phyloP scores from a whole-genome alignment of 768 basidiomycete genomes.

The Omphalotus guepiniiformis region DNA sequence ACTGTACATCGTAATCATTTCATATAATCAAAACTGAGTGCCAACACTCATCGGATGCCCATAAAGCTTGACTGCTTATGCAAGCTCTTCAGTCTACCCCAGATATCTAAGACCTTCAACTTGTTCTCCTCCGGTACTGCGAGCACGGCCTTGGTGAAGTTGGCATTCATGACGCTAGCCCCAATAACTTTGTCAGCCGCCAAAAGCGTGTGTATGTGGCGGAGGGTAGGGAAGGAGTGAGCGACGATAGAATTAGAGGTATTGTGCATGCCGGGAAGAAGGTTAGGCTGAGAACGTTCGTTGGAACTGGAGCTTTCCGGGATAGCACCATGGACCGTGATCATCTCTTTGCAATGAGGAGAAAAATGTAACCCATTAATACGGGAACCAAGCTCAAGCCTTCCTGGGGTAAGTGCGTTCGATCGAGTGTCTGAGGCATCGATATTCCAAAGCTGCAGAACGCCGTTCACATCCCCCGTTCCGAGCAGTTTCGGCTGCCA shows the following conservation, averaged over 20 bases:
- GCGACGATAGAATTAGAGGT: conserved; percentile 39
- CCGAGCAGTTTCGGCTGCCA: conserved; percentile 81
- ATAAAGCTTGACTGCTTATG: conserved; percentile 22
- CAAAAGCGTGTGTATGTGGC: conserved; percentile 38
- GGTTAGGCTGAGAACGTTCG: too few species aligned
- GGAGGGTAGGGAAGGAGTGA: conserved; percentile 57
- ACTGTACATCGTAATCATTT: too few species aligned
- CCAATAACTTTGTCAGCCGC: conserved; percentile 50
- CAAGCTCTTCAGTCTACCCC: conserved; percentile 40
- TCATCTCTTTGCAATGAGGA: conserved; percentile 76
- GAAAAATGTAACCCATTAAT: conserved; percentile 74
- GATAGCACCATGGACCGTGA: conserved; percentile 67
- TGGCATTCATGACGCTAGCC: conserved; percentile 51
- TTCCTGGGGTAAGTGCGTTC: conserved; percentile 40
- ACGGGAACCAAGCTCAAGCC: conserved; percentile 48
- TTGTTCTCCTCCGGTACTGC: conserved; percentile 63
- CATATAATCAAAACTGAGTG: conserved; percentile 17
- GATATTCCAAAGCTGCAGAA: conserved; percentile 49
- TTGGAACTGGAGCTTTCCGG: too few species aligned
- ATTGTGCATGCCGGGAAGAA: conserved; percentile 7
- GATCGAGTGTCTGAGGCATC: conserved; percentile 24
- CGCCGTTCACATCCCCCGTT: conserved; percentile 57
- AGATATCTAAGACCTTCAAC: conserved; percentile 59
- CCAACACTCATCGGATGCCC: conserved; percentile 15
- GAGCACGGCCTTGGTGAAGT: conserved; percentile 49